These are phyloP conservation scores for Mycosphaerella sp. DNA, from an alignment of 2,329 filamentous ascomycete species.

Conservation along the genomic window DNA sequence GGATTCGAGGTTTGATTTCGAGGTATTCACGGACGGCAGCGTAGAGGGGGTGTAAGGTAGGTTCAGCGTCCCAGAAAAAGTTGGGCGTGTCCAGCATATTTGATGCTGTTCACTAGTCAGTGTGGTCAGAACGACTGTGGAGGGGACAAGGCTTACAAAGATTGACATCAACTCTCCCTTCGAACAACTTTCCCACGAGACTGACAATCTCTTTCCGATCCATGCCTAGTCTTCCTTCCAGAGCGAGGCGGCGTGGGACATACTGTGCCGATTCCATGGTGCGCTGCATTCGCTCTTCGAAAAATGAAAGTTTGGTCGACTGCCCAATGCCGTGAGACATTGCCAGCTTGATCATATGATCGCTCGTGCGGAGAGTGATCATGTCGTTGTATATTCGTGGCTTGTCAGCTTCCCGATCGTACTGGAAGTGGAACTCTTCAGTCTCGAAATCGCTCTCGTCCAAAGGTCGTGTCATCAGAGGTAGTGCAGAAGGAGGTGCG, in stretches of 20 bases:
- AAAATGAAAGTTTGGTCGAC: slow-evolving; percentile 92
- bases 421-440: slow-evolving; percentile 98
- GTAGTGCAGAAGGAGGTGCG: slow-evolving; percentile 44
- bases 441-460: slow-evolving; percentile 91
- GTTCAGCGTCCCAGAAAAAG: slow-evolving; percentile 98
- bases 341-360: slow-evolving; percentile 98
- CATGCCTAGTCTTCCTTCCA: slow-evolving; percentile 89
- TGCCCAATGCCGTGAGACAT: slow-evolving; percentile 97
- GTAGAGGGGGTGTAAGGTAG: slow-evolving; percentile 90
- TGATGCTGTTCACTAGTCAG: slow-evolving; percentile 54
- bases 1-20: slow-evolving; percentile 92
- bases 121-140: background rate
- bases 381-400: slow-evolving; percentile 98
- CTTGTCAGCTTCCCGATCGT: slow-evolving; percentile 76
- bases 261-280: slow-evolving; percentile 92
- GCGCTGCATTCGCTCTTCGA: slow-evolving; percentile 90
- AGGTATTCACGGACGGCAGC: slow-evolving; percentile 92
- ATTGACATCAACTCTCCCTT: slow-evolving; percentile 93
- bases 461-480: slow-evolving; percentile 71
- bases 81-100: slow-evolving; percentile 95
- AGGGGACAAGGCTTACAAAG: slow-evolving; percentile 62
- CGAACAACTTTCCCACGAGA: slow-evolving; percentile 84
- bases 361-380: slow-evolving; percentile 89
- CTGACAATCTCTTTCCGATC: slow-evolving; percentile 84
- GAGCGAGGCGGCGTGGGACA: slow-evolving; percentile 78